Evolutionary conservation across 108 stramenopile species (phyloP).

Genomic region (Fragilariopsis cylindrus): DNA sequence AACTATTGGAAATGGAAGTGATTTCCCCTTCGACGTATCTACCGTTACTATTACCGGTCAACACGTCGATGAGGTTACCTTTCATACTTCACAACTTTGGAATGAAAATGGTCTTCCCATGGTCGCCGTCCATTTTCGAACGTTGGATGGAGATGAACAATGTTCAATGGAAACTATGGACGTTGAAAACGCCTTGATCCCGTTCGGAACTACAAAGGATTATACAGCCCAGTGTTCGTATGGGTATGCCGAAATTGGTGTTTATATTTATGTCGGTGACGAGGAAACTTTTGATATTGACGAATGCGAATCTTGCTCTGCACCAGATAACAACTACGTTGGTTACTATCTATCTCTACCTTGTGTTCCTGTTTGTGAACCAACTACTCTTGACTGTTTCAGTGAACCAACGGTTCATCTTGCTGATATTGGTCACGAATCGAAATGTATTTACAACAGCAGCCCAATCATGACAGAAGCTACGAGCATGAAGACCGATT

Average conservation of each 20-base stretch:
- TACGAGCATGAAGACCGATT: not conserved
- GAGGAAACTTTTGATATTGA: not conserved
- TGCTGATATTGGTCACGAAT: slow-evolving; percentile 5
- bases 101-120: not conserved
- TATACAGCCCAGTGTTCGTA: not conserved
- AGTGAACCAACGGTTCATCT: not conserved
- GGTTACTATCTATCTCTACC: not conserved
- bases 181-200: not conserved
- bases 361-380: slow-evolving; percentile 6
- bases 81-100: not conserved
- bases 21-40: not conserved
- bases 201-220: not conserved
- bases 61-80: not conserved
- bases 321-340: not conserved
- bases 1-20: not conserved
- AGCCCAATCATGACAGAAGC: not conserved
- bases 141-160: no score
- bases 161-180: no score
- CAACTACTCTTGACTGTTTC: not conserved
- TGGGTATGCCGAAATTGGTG: not conserved
- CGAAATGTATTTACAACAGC: not conserved
- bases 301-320: not conserved
- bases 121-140: not conserved
- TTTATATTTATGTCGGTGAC: not conserved
- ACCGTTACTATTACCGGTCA: not conserved